Evolutionary conservation across 1,139 yeast species (phyloP).

Genomic region (Torulaspora globosa): DNA sequence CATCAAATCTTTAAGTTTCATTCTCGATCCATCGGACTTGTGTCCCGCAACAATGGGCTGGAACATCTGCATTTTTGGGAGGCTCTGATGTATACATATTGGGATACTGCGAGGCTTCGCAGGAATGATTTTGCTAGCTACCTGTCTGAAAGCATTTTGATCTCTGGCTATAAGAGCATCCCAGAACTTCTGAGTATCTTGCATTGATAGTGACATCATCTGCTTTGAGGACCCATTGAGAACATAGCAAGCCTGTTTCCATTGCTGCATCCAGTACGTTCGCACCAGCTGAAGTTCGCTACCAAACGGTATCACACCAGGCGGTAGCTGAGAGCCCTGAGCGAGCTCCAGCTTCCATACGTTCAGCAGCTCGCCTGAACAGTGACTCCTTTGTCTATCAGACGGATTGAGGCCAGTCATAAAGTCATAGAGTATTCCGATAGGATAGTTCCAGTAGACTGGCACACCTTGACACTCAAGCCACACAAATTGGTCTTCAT

Average conservation of each 20-base stretch:
- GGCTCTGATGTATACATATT: conserved; percentile 53
- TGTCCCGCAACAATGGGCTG: conserved; percentile 43
- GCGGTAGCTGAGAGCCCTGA: conserved; percentile 47
- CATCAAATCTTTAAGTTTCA: conserved; percentile 44
- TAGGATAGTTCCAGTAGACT: conserved; percentile 72
- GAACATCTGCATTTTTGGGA: conserved; percentile 41
- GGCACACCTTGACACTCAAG: conserved; percentile 62
- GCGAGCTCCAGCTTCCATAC: conserved; percentile 54
- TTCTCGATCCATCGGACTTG: conserved; percentile 20
- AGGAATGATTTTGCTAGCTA: conserved; percentile 41
- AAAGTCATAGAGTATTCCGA: conserved; percentile 65
- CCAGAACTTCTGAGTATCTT: conserved; percentile 57
- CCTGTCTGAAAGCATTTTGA: conserved; percentile 37
- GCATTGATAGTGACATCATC: conserved; percentile 67
- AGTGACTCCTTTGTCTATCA: conserved; percentile 12
- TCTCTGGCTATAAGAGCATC: conserved; percentile 42
- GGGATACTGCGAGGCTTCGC: conserved; percentile 48
- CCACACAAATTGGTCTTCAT: conserved; percentile 52
- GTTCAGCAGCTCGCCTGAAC: conserved; percentile 18
- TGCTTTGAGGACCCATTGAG: conserved; percentile 69
- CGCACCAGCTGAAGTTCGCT: conserved; percentile 39
- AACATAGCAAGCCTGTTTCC: conserved; percentile 75
- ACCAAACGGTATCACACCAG: conserved; percentile 48
- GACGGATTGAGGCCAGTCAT: conserved; percentile 41
- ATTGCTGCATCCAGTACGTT: conserved; percentile 64